Evolutionary conservation across 2,329 filamentous ascomycete genomes (phyloP).

Genomic region (Sporothrix globosa): DNA sequence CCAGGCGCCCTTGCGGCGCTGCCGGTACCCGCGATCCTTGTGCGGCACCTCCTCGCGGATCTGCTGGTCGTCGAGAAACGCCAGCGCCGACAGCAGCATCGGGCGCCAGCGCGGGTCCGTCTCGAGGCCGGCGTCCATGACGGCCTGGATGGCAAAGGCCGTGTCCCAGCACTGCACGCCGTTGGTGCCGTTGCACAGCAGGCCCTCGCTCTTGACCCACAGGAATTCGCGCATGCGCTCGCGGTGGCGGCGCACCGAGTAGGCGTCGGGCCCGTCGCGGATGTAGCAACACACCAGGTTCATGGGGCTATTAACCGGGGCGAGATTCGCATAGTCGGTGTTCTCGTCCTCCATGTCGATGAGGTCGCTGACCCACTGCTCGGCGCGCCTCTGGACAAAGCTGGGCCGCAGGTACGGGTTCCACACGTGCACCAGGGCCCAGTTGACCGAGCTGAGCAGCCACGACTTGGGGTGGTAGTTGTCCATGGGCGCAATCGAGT

Average conservation of each 20-base stretch:
- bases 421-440: slow-evolving; percentile 77
- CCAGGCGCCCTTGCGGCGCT: slow-evolving; percentile 91
- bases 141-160: slow-evolving; percentile 81
- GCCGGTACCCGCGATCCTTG: slow-evolving; percentile 81
- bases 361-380: slow-evolving; percentile 79
- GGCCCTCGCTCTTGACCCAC: slow-evolving; percentile 89
- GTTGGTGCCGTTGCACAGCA: slow-evolving; percentile 95
- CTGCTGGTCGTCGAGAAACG: slow-evolving; percentile 88
- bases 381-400: slow-evolving; percentile 68
- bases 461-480: slow-evolving; percentile 93
- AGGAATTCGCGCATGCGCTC: slow-evolving; percentile 83
- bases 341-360: slow-evolving; percentile 93
- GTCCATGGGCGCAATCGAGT: slow-evolving; percentile 76
- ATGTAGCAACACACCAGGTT: slow-evolving; percentile 88
- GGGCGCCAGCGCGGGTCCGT: slow-evolving; percentile 74
- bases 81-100: slow-evolving; percentile 80
- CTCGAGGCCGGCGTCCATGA: slow-evolving; percentile 78
- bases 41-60: slow-evolving; percentile 81
- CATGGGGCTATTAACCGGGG: slow-evolving; percentile 87
- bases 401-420: slow-evolving; percentile 73
- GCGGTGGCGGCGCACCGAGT: slow-evolving; percentile 73
- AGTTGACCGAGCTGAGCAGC: slow-evolving; percentile 78
- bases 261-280: slow-evolving; percentile 75
- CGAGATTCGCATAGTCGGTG: slow-evolving; percentile 82
- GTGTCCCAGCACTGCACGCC: slow-evolving; percentile 99